Base-by-base conservation (phyloP, 116 monocot species). In the Posidonia oceanica region DNA sequence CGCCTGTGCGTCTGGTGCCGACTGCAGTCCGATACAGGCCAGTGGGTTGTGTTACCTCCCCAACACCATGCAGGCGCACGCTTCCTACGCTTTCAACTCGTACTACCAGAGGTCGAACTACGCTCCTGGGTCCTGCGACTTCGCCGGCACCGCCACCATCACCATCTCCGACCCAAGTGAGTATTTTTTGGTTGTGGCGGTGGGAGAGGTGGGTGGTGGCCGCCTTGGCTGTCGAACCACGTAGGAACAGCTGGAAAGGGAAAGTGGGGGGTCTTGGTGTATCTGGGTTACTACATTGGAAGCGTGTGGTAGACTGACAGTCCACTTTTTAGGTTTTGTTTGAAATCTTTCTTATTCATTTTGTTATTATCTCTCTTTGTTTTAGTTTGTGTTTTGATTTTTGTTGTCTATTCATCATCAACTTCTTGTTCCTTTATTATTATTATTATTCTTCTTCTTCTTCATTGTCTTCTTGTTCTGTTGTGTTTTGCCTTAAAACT, bases 101-200 rank as follows among this genome's bases (percentile, higher is more conserved):
- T 72, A 72, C 81, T 94, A 78, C 78, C 91, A 88, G 85, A 75
- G 84, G 36, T 82, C 88, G 36, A 75, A 69, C 61, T 72, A 63
- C 68, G 87, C 90, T 62, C 82, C 94, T 17, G 90, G 91, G 16
- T 73, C 84, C 39, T 94, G 94, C 72, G 91, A 91, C 77, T 94
- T 94, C 81, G 82, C 73, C 59, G 88, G 86, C 78, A 74, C 86
- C 77, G 94, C 91, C 75, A 79, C 91, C 72, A 38, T 79, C 82
- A 75, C 86, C 71, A 61, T 94, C 75, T 79, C 91, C 69, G 94
- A 94, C 77, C 94, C 94, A 12, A 94, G 94, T 94, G 22, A 36
- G 79, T 73, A 20, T 23, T 68, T 2, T 42, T 54, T 4, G 2
- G 68, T 64, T 52, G 39, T 59, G 22, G 48, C 16, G 17, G 54